Evolutionary conservation across 805 yeast species (phyloP).

Genomic region (Metschnikowia rubicola): DNA sequence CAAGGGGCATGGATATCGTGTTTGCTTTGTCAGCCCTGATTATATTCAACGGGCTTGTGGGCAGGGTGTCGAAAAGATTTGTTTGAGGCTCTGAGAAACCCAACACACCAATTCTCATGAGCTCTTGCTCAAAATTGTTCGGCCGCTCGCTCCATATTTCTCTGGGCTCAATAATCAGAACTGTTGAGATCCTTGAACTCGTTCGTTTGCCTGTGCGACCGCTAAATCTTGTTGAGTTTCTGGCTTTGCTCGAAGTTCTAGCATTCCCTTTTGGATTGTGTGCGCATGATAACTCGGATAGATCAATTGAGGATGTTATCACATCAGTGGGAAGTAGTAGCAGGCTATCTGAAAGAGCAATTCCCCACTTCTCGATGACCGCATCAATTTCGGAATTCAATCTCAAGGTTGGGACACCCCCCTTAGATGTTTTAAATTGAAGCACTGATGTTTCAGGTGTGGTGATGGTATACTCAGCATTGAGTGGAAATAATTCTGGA

Average conservation of each 20-base stretch:
- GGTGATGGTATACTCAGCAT: constrained; percentile 11
- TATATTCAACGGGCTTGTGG: constrained; percentile 11
- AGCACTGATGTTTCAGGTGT: constrained; percentile 26
- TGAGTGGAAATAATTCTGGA: constrained; percentile 14
- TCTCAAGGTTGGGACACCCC: constrained; percentile 16
- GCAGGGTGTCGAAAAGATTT: background rate
- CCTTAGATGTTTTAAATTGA: constrained; percentile 14
- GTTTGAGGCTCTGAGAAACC: constrained; percentile 1
- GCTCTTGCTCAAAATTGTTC: constrained; percentile 9
- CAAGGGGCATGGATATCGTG: background rate
- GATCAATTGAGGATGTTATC: constrained; percentile 31
- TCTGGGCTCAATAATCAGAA: constrained; percentile 9
- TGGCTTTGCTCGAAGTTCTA: no score
- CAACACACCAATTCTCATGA: constrained; percentile 11
- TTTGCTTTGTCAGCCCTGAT: background rate
- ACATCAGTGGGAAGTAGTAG: constrained; percentile 33
- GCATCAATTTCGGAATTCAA: constrained; percentile 27
- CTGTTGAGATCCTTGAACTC: constrained; percentile 3
- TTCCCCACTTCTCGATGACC: constrained; percentile 44
- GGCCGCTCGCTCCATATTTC: constrained; percentile 6
- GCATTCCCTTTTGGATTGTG: no score
- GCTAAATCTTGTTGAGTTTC: no score
- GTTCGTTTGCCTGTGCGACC: no score
- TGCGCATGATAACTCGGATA: constrained; percentile 7
- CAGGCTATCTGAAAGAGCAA: constrained; percentile 33